Base-by-base conservation (phyloP, 495 filamentous ascomycete genomes). In the Trichoderma parareesei region DNA sequence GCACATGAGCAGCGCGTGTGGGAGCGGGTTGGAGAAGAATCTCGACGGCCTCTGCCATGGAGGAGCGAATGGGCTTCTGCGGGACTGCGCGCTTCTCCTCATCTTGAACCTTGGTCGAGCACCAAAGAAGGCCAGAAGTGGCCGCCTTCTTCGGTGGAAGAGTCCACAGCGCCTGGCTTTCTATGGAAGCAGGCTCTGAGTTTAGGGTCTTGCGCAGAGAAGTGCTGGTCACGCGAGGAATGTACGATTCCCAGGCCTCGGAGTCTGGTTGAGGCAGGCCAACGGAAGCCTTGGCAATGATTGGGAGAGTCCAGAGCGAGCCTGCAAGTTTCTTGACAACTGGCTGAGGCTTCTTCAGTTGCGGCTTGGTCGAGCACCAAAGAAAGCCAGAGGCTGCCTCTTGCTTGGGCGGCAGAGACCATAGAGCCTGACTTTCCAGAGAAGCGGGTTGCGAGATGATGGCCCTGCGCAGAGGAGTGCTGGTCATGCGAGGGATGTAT, bases 381-480 rank as follows among this genome's bases (percentile, higher is more conserved):
- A 61, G 60, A 27, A 18, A 61, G 38, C 60, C 41, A 27, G 38
- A 40, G 10, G 60, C 60, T 8, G 37, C 38, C 60, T 61, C 10
- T 46, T 7, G 9, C 27, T 38, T 49, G 20, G 41, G 16, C 46
- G 62, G 16, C 1, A 35, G 11, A 38, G 13, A 37, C 62, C 62
- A 64, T 13, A 64, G 62, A n/a, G 43, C 43, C 18, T 18, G 20
- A 46, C 43, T 64, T 38, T 64, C 33, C 33, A 64, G 55, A 2
- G 46, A 14, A 40, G 62, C 35, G n/a, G 20, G 3, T n/a, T 63
- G 27, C 11, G 33, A 57, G 8, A 16, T n/a, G 0, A 57, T 10
- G 11, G 6, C 53, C 37, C 33, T 38, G 20, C 53, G 53, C 4
- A 35, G 37, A 14, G 53, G 13, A 13, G 53, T 9, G 27, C 27